phyloP scores from a whole-genome alignment of 2,329 filamentous ascomycete genomes.

The Penicillium olsonii region DNA sequence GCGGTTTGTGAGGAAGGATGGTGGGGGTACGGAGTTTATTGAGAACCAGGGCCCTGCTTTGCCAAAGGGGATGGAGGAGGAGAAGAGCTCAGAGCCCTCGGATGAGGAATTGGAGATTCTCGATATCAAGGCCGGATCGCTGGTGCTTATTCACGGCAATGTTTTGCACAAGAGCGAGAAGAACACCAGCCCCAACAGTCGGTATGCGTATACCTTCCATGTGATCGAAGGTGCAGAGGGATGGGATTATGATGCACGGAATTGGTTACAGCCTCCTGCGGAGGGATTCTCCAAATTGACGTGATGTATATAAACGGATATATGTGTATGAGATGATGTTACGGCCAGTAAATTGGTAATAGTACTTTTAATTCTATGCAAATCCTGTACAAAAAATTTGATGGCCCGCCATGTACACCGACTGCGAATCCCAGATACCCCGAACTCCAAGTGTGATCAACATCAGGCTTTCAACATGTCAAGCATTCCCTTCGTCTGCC shows the following conservation, averaged over 20 bases:
- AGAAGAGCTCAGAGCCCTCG: slow-evolving; percentile 34
- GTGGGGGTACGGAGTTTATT: slow-evolving; percentile 68
- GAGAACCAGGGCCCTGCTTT: slow-evolving; percentile 68
- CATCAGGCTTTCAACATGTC: slow-evolving; percentile 61
- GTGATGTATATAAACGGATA: neutral
- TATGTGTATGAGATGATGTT: neutral
- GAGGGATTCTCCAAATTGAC: slow-evolving; percentile 73
- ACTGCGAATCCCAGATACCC: slow-evolving; percentile 20
- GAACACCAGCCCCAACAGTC: slow-evolving; percentile 80
- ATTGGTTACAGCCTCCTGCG: slow-evolving; percentile 87
- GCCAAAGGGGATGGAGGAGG: slow-evolving; percentile 55
- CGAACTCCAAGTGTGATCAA: slow-evolving; percentile 22
- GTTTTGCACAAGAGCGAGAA: slow-evolving; percentile 93
- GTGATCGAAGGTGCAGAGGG: slow-evolving; percentile 78
- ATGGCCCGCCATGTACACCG: slow-evolving; percentile 30
- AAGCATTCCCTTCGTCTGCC: slow-evolving; percentile 83
- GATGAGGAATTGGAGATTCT: slow-evolving; percentile 67
- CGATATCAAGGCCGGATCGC: slow-evolving; percentile 84
- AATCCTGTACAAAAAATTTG: slow-evolving; percentile 26
- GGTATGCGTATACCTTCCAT: slow-evolving; percentile 98
- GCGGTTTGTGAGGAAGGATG: slow-evolving; percentile 70
- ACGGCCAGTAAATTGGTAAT: slow-evolving; percentile 9
- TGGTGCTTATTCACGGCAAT: slow-evolving; percentile 96
- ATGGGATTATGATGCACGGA: slow-evolving; percentile 74
- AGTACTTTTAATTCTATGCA: slow-evolving; percentile 27